A percentile compares a stretch with the other conserved stretches of the same genome.
These are phyloP conservation scores for Schoenoplectus tabernaemontani DNA, from an alignment of 202 grass and related monocot genomes.

Conservation along the genomic window DNA sequence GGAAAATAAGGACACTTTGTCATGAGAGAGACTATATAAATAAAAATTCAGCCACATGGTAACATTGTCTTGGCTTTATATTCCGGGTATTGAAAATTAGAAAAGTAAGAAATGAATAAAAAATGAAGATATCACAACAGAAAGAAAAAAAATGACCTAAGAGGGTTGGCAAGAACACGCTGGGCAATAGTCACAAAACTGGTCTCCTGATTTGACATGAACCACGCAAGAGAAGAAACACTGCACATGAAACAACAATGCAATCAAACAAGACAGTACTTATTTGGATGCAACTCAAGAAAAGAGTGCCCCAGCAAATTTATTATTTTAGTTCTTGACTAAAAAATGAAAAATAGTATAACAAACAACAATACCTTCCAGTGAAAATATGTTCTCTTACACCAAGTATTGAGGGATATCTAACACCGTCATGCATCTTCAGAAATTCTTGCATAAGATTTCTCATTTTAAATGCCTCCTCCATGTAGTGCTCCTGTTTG, in stretches of 20 bases:
- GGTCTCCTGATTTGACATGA: slow-evolving; percentile 99
- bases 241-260: slow-evolving; percentile 35
- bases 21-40: not conserved
- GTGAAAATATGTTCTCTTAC: slow-evolving; percentile 99
- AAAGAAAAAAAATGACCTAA: slow-evolving; percentile 41
- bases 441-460: slow-evolving; percentile 92
- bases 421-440: slow-evolving; percentile 85
- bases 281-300: not conserved
- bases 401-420: slow-evolving; percentile 97
- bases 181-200: slow-evolving; percentile 99
- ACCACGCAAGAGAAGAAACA: slow-evolving; percentile 99
- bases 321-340: not conserved
- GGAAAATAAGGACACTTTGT: not conserved
- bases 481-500: slow-evolving; percentile 91
- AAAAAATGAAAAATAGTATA: slow-evolving; percentile 10
- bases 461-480: slow-evolving; percentile 99
- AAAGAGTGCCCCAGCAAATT: slow-evolving; percentile 3
- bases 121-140: not conserved
- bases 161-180: slow-evolving; percentile 91
- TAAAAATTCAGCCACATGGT: not conserved
- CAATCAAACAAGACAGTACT: slow-evolving; percentile 1
- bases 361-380: slow-evolving; percentile 55
- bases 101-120: not conserved
- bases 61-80: not conserved
- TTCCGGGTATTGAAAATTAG: not conserved